A percentile compares a stretch with the other conserved stretches of the same genome.
phyloP scores from a whole-genome alignment of 1,284 basidiomycete species.

The Ustilago vetiveriae region DNA sequence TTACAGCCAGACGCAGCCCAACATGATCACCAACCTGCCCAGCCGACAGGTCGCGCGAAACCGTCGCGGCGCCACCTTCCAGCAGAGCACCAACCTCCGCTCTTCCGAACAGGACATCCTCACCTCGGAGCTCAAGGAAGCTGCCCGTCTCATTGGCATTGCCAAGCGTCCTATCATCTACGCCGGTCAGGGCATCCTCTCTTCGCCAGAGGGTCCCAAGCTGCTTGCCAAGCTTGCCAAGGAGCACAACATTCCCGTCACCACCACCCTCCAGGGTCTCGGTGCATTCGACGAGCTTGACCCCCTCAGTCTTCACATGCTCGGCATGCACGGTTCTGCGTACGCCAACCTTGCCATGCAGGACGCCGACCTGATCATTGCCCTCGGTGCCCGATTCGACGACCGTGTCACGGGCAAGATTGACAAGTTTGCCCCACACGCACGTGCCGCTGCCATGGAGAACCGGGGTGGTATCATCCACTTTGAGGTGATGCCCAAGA shows the following conservation, averaged over 20 bases:
- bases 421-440: slow-evolving; percentile 88
- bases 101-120: slow-evolving; percentile 36
- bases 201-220: slow-evolving; percentile 82
- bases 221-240: slow-evolving; percentile 83
- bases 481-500: slow-evolving; percentile 98
- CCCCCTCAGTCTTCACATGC: slow-evolving; percentile 87
- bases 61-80: slow-evolving; percentile 41
- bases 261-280: slow-evolving; percentile 93
- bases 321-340: slow-evolving; percentile 97
- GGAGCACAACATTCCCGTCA: slow-evolving; percentile 92
- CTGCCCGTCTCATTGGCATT: slow-evolving; percentile 88
- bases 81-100: slow-evolving; percentile 25
- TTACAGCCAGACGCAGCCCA: slow-evolving; percentile 86
- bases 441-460: slow-evolving; percentile 82
- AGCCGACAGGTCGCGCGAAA: slow-evolving; percentile 60
- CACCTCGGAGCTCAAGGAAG: slow-evolving; percentile 78
- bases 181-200: slow-evolving; percentile 89
- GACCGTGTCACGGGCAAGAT: slow-evolving; percentile 96
- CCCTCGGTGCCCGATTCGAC: slow-evolving; percentile 93
- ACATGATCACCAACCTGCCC: slow-evolving; percentile 69
- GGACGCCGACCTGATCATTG: slow-evolving; percentile 95
- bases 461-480: slow-evolving; percentile 96
- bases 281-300: slow-evolving; percentile 93
- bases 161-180: slow-evolving; percentile 92
- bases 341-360: slow-evolving; percentile 99